Evolutionary conservation across 148 eudicot genomes (phyloP).

Genomic region (Amaranthus palmeri): DNA sequence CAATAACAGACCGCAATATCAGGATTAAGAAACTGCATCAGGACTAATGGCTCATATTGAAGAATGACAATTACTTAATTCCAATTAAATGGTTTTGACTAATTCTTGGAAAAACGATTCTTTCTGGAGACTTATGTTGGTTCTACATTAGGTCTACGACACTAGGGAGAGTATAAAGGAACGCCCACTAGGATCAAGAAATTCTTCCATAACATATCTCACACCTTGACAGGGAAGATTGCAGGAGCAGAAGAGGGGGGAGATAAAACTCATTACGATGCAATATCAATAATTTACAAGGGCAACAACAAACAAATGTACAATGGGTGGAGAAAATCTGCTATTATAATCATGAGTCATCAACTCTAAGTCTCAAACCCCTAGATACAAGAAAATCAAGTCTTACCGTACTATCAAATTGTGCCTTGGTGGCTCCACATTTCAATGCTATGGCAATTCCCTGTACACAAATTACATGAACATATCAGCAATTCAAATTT

Average conservation of each 20-base stretch:
- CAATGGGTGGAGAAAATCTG: neutral
- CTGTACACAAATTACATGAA: constrained; percentile 28
- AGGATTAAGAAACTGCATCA: too few relatives aligned
- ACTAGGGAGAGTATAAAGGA: too few relatives aligned
- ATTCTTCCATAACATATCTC: neutral
- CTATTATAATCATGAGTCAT: neutral
- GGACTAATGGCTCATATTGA: too few relatives aligned
- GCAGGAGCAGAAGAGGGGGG: neutral
- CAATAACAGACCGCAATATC: too few relatives aligned
- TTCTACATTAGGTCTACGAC: too few relatives aligned
- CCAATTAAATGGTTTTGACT: too few relatives aligned
- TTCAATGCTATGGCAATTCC: constrained; percentile 96
- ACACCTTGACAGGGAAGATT: neutral
- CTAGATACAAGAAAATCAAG: constrained; percentile 3
- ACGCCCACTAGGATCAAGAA: neutral
- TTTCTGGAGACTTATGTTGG: too few relatives aligned
- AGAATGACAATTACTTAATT: too few relatives aligned
- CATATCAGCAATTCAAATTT: neutral
- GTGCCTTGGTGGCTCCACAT: constrained; percentile 98
- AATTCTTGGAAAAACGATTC: too few relatives aligned
- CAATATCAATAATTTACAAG: neutral
- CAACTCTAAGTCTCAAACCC: neutral
- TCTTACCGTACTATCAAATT: constrained; percentile 91
- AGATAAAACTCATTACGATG: too few relatives aligned
- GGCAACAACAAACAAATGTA: neutral